Evolutionary conservation across 192 early-diverging fungal species (phyloP), one percentile per base, ranked within the genome.

Genomic region (Backusella tuberculispora): DNA sequence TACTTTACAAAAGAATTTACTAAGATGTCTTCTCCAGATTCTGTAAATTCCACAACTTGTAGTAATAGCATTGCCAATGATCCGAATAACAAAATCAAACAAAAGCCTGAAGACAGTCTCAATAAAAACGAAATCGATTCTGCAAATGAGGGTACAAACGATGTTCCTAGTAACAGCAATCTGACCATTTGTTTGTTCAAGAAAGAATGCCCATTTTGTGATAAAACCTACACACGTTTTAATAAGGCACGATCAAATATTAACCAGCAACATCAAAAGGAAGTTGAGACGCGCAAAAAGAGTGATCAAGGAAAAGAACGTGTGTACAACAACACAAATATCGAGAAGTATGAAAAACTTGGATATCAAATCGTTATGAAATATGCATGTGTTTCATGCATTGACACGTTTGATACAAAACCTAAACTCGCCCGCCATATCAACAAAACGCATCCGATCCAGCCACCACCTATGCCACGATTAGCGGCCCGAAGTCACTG

Each of bases 191-290:
- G 12, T 60, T 60, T 60, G 56, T 10, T n/a, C 56, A 60, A 60
- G 19, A 60, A 60, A n/a, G 56, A 60, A 60, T 45, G 44, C 44
- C 56, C 56, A 15, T 60, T n/a, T 19, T 60, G 56, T 60, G 56
- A 60, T 60, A 60, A 60, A n/a, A n/a, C 56, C 6, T 60, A 60
- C 26, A 60, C 26, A n/a, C 12, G 15, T 15, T 60, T 60, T 15
- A 10, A 60, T n/a, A 60, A n/a, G 12, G 56, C 56, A 60, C 12
- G 56, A 60, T n/a, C 12, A 10, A 10, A 60, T n/a, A 60, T 60
- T 60, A n/a, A 60, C n/a, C 56, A n/a, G 19, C 12, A 1, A 60
- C 56, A 60, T 15, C 6, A n/a, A 60, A 60, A 60, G 19, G 26
- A 19, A 60, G 26, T 60, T 26, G 56, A 60, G 19, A 10, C 15